Conservation (phyloP, 768 basidiomycete genomes). For the Agrocybe pediades region DNA sequence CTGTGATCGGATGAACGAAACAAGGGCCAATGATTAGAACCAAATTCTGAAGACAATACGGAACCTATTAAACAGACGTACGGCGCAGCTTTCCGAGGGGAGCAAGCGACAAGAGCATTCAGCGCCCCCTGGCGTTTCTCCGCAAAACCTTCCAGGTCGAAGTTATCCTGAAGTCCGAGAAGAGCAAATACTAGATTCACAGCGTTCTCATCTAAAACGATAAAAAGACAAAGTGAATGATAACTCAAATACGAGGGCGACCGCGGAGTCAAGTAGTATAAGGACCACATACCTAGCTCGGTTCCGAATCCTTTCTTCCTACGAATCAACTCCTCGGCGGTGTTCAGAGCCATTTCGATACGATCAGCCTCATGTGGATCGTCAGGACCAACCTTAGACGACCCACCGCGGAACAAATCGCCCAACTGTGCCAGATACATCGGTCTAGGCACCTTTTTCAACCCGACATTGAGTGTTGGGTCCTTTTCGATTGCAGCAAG, state of each 20-base stretch:
- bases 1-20: constrained; percentile 36
- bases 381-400: constrained; percentile 48
- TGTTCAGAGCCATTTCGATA: constrained; percentile 77
- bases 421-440: constrained; percentile 90
- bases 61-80: constrained; percentile 43
- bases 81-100: constrained; percentile 80
- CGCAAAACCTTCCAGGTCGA: constrained; percentile 79
- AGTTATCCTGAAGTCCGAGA: constrained; percentile 79
- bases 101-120: constrained; percentile 78
- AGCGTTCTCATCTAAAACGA: constrained; percentile 81
- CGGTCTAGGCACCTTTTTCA: constrained; percentile 74
- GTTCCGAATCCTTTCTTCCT: constrained; percentile 84
- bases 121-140: constrained; percentile 74
- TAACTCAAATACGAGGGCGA: neutral
- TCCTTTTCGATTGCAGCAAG: constrained; percentile 85
- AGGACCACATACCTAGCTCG: constrained; percentile 71
- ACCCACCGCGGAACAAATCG: constrained; percentile 63
- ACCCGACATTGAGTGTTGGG: constrained; percentile 73
- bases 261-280: no score
- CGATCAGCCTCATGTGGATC: constrained; percentile 71
- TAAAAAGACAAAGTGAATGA: neutral
- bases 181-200: constrained; percentile 77
- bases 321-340: constrained; percentile 82
- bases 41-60: neutral
- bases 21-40: neutral